Evolutionary conservation across 1,139 yeast species (phyloP), one percentile per base, ranked within the genome.

Genomic region (Magnusiomyces ingens): DNA sequence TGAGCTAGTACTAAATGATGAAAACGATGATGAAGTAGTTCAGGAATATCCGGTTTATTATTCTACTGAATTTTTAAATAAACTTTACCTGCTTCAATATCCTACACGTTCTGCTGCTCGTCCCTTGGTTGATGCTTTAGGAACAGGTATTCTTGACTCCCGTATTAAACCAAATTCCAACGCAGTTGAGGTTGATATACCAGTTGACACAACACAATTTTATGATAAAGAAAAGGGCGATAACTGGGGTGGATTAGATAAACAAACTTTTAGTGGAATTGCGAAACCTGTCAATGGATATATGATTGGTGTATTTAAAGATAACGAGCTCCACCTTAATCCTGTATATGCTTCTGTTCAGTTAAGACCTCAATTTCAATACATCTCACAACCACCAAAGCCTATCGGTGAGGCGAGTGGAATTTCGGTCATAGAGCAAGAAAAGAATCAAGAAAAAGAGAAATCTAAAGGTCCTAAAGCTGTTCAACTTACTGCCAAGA

Each of bases 301-400:
- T 60, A 80, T 79, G 65, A 73, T 75, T n/a, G 85, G 82, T 0
- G 68, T 73, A 32, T 68, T 80, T 49, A 67, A 71, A 48, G 71
- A 77, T 49, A 76, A 73, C 6, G 81, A 78, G 60, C 66, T 90
- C 15, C 82, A 86, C 50, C 68, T 91, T 57, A 70, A 81, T 1
- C 89, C 94, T 0, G 74, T 90, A 1, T 78, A 80, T 50, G 76
- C 82, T 22, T 80, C 87, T 0, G 81, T 85, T 0, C 98, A 91
- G 68, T 68, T 93, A 58, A 77, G 96, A 62, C 94, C 98, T 1
- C 79, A 80, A 58, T 89, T 93, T 71, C 79, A 77, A 59, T 87
- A 90, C 65, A 80, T 90, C 52, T 95, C 65, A 37, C 60, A 60
- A 49, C 51, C 57, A 1, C 48, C 48, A 15, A 29, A 19, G 13